Percentiles rank a stretch among this genome's conserved stretches.
Evolutionary conservation across 306 rosid species (phyloP).

Genomic region (Dalbergia cultrata): DNA sequence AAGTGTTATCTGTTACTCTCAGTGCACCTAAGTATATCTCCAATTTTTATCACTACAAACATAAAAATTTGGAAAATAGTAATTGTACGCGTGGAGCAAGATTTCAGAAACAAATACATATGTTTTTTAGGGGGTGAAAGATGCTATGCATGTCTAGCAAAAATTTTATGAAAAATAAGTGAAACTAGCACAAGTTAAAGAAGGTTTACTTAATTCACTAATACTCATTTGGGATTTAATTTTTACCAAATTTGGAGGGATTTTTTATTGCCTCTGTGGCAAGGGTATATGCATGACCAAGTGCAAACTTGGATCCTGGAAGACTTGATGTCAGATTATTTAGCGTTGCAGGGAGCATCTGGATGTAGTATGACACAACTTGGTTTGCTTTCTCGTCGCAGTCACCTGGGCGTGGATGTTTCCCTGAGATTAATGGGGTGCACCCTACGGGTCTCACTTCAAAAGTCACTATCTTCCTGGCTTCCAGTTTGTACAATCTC

Average conservation of each 20-base stretch:
- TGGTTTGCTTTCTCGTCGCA: slow-evolving; percentile 56
- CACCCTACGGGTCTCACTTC: slow-evolving; percentile 69
- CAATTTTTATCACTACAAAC: too few relatives aligned
- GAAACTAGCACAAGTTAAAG: too few relatives aligned
- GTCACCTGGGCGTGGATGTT: slow-evolving; percentile 16
- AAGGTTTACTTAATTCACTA: too few relatives aligned
- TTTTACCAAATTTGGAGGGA: slow-evolving; percentile 58
- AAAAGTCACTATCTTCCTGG: slow-evolving; percentile 58
- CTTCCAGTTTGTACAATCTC: slow-evolving; percentile 60
- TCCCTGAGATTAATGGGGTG: slow-evolving; percentile 53
- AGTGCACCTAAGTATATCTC: too few relatives aligned
- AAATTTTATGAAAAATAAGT: too few relatives aligned
- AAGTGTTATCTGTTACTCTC: too few relatives aligned
- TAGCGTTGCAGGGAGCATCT: slow-evolving; percentile 38
- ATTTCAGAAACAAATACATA: too few relatives aligned
- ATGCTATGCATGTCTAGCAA: too few relatives aligned
- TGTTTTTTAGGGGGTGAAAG: too few relatives aligned
- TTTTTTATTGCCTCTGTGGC: slow-evolving; percentile 50
- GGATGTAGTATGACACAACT: slow-evolving; percentile 49
- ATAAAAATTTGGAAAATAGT: too few relatives aligned
- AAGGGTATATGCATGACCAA: slow-evolving; percentile 50
- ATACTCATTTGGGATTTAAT: too few relatives aligned
- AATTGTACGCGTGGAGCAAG: too few relatives aligned
- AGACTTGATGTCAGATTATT: slow-evolving; percentile 45
- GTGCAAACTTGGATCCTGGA: slow-evolving; percentile 54